Evolutionary conservation across 202 grass and related monocot species (phyloP).

Genomic region (Bolboschoenoplectus hybrid): DNA sequence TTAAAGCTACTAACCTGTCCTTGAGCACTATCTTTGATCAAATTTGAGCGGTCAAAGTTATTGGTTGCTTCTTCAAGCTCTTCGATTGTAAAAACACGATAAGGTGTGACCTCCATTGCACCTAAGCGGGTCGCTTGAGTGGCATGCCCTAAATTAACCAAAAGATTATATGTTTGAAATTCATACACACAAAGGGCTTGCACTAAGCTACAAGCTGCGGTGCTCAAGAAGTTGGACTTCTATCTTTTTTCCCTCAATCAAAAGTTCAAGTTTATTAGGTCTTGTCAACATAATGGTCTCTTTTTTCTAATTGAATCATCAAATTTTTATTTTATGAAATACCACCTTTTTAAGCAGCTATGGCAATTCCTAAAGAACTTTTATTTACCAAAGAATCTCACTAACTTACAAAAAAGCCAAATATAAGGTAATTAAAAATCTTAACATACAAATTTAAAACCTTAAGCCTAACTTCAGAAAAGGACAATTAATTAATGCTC

Average conservation of each 20-base stretch:
- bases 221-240: neutral
- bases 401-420: neutral
- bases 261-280: neutral
- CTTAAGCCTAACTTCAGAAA: neutral
- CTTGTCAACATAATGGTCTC: neutral
- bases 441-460: neutral
- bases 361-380: neutral
- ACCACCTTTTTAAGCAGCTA: neutral
- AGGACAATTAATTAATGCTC: neutral
- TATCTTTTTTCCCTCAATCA: neutral
- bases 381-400: neutral
- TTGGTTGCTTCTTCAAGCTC: conserved; percentile 81
- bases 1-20: conserved; percentile 57
- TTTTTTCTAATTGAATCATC: neutral
- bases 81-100: conserved; percentile 58
- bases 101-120: conserved; percentile 53
- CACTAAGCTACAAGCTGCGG: neutral
- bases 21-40: conserved; percentile 52
- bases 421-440: neutral
- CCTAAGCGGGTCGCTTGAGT: conserved; percentile 61
- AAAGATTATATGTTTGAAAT: conserved; percentile 12
- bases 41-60: conserved; percentile 63
- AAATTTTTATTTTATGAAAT: conserved; percentile 9
- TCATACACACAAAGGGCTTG: neutral
- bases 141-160: conserved; percentile 58